Conservation (phyloP, 2,329 filamentous ascomycete genomes). For the Talaromyces sp. region DNA sequence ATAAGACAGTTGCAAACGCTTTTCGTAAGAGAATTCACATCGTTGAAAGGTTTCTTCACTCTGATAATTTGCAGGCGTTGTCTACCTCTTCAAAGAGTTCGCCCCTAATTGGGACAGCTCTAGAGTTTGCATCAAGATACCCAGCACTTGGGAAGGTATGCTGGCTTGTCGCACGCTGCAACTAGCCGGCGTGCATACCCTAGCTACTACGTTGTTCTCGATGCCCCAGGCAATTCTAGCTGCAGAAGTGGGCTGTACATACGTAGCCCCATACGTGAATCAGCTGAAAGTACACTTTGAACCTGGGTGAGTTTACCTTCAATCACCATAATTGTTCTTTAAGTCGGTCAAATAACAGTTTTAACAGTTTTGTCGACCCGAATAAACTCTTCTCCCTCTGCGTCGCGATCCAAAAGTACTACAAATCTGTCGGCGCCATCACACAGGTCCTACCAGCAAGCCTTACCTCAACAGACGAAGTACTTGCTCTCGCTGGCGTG, state of each 20-base stretch:
- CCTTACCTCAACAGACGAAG: slow-evolving; percentile 56
- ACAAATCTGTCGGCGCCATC: slow-evolving; percentile 38
- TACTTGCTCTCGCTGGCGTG: slow-evolving; percentile 57
- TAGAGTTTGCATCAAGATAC: slow-evolving; percentile 62
- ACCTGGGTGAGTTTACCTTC: slow-evolving; percentile 23
- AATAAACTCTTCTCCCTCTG: slow-evolving; percentile 47
- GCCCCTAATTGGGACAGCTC: slow-evolving; percentile 45
- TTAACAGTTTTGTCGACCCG: slow-evolving; percentile 27
- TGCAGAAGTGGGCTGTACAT: slow-evolving; percentile 56
- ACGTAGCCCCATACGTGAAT: slow-evolving; percentile 64
- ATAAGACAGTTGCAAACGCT: slow-evolving; percentile 52
- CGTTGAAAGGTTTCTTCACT: background rate
- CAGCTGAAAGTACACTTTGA: slow-evolving; percentile 63
- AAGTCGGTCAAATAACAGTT: background rate
- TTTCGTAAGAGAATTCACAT: slow-evolving; percentile 40
- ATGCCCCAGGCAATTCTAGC: slow-evolving; percentile 60
- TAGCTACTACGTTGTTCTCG: slow-evolving; percentile 63
- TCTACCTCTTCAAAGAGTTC: slow-evolving; percentile 47
- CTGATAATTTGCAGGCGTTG: slow-evolving; percentile 46
- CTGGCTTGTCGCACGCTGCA: slow-evolving; percentile 58
- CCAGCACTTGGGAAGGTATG: slow-evolving; percentile 62
- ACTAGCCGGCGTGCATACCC: slow-evolving; percentile 53
- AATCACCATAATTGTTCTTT: too few relatives aligned
- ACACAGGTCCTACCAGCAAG: slow-evolving; percentile 58
- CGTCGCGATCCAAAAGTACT: slow-evolving; percentile 54